These are phyloP conservation scores for Lactifluus volemus DNA, from an alignment of 768 basidiomycete species.

Conservation along the genomic window DNA sequence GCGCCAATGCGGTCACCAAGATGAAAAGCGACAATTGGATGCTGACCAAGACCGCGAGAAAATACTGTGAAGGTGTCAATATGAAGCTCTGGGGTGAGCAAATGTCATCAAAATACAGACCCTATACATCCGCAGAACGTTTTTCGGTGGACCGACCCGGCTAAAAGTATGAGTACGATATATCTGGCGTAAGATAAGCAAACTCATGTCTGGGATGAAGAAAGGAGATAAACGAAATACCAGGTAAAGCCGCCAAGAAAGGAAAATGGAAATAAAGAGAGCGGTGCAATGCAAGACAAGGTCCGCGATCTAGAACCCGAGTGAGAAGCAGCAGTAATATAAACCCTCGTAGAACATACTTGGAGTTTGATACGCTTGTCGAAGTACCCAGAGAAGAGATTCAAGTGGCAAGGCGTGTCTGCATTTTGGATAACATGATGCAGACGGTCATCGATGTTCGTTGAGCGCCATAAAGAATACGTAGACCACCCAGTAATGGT, in stretches of 20 bases:
- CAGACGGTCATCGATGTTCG: constrained; percentile 28
- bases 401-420: constrained; percentile 40
- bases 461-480: constrained; percentile 43
- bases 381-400: constrained; percentile 41
- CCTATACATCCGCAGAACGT: constrained; percentile 43
- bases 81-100: background rate
- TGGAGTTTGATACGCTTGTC: constrained; percentile 32
- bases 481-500: constrained; percentile 42
- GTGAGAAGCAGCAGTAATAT: background rate
- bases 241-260: constrained; percentile 40
- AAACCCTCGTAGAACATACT: constrained; percentile 24
- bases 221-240: constrained; percentile 21
- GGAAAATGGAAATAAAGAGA: constrained; percentile 32
- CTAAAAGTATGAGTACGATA: constrained; percentile 43
- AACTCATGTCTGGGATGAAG: background rate
- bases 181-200: constrained; percentile 24
- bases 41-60: constrained; percentile 45
- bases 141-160: constrained; percentile 43
- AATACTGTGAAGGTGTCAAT: constrained; percentile 31
- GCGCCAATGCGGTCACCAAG: constrained; percentile 39
- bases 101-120: constrained; percentile 24
- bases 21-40: constrained; percentile 48
- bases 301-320: constrained; percentile 36
- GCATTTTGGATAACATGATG: constrained; percentile 30
- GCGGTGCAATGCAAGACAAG: constrained; percentile 38